Conservation (phyloP, 495 filamentous ascomycete genomes). For the Trichoderma virens region DNA sequence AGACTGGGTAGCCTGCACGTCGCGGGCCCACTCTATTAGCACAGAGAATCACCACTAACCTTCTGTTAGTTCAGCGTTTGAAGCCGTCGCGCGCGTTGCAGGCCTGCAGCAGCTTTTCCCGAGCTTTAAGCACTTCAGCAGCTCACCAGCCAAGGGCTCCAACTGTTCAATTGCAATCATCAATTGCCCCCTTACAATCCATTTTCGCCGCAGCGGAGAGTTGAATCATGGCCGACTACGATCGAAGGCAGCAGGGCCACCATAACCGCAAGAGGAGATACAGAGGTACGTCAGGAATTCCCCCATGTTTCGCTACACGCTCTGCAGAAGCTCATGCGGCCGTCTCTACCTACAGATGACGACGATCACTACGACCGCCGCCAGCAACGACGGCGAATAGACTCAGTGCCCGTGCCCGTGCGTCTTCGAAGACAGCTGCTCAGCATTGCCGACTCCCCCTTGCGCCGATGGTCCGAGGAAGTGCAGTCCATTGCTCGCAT, state of each 20-base stretch:
- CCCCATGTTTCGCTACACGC: background rate
- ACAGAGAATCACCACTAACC: background rate
- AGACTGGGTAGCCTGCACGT: background rate
- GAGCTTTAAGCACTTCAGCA: background rate
- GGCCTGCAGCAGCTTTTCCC: slow-evolving; percentile 1
- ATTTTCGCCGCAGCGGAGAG: background rate
- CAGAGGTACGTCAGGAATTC: slow-evolving; percentile 35
- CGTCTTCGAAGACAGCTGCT: slow-evolving; percentile 76
- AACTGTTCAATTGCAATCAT: background rate
- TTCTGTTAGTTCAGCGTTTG: too few species aligned
- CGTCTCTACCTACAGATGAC: slow-evolving; percentile 36
- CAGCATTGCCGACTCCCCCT: slow-evolving; percentile 76
- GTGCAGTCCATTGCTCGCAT: slow-evolving; percentile 64
- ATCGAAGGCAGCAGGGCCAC: slow-evolving; percentile 52
- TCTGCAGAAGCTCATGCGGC: slow-evolving; percentile 12
- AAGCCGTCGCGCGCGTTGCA: slow-evolving; percentile 4
- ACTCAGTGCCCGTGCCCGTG: slow-evolving; percentile 67
- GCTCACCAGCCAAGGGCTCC: too few species aligned
- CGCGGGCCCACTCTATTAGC: background rate
- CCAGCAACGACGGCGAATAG: slow-evolving; percentile 64
- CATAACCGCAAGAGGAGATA: slow-evolving; percentile 59
- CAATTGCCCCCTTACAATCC: background rate
- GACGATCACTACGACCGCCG: slow-evolving; percentile 68
- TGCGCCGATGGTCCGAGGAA: slow-evolving; percentile 76
- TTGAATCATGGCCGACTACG: slow-evolving; percentile 64